Percentiles rank a stretch among this genome's conserved stretches.
Evolutionary conservation across 768 basidiomycete genomes (phyloP).

Genomic region (Phaeotremella skinneri): DNA sequence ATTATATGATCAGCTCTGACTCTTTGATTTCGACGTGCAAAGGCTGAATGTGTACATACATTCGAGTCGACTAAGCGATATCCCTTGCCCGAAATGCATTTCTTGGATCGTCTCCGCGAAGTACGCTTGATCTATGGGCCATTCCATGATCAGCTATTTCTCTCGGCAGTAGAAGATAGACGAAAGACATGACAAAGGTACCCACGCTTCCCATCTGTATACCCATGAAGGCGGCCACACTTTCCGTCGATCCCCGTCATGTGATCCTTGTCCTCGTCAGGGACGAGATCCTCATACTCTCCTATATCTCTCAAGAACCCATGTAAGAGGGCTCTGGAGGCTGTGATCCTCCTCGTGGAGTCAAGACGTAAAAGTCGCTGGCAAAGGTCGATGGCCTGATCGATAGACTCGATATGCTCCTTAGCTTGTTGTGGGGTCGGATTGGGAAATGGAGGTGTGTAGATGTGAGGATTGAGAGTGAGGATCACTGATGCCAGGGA

Average conservation of each 20-base stretch:
- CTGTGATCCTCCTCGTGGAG: slow-evolving; percentile 72
- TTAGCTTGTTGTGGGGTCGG: slow-evolving; percentile 54
- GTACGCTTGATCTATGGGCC: slow-evolving; percentile 27
- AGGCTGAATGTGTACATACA: slow-evolving; percentile 18
- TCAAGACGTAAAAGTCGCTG: slow-evolving; percentile 72
- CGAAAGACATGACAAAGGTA: background rate
- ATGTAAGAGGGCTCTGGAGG: slow-evolving; percentile 72
- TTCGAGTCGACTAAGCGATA: slow-evolving; percentile 15
- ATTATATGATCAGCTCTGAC: slow-evolving; percentile 5
- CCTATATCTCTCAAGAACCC: slow-evolving; percentile 62
- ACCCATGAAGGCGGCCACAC: slow-evolving; percentile 35
- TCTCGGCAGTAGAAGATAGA: no score
- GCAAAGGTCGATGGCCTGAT: slow-evolving; percentile 70
- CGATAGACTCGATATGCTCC: slow-evolving; percentile 60
- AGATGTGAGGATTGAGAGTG: slow-evolving; percentile 66
- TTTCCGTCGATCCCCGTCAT: slow-evolving; percentile 25
- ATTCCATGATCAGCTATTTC: background rate
- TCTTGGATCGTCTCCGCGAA: slow-evolving; percentile 23
- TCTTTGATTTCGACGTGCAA: background rate
- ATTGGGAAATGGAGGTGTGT: slow-evolving; percentile 57
- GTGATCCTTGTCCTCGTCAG: slow-evolving; percentile 12
- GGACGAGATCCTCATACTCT: slow-evolving; percentile 45
- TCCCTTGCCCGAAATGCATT: slow-evolving; percentile 41
- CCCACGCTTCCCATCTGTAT: slow-evolving; percentile 32
- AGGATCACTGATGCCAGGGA: slow-evolving; percentile 73